Conservation (phyloP, 208 protist genomes). For the Acanthamoeba castellanii region DNA sequence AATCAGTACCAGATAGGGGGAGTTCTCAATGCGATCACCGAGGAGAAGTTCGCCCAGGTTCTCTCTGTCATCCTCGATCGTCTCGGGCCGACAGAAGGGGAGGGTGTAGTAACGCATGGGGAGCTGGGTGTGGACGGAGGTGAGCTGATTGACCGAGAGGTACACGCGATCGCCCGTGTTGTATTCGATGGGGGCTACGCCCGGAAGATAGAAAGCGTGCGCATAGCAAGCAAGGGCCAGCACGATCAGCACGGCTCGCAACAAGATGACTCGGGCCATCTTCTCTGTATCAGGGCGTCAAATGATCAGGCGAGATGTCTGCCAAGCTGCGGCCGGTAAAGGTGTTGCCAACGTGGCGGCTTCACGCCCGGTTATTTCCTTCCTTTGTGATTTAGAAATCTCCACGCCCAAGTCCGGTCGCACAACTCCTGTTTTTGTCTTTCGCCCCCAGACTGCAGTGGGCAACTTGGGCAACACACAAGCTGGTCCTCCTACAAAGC, state of each 20-base stretch:
- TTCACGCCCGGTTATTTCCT: no score
- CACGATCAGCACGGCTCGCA: background rate
- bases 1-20: constrained; percentile 90
- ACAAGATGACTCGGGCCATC: background rate
- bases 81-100: constrained; percentile 89
- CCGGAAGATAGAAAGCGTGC: constrained; percentile 83
- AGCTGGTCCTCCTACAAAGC: no score
- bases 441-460: no score
- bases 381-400: no score
- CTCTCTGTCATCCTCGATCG: constrained; percentile 83
- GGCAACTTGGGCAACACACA: no score
- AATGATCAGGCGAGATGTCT: no score
- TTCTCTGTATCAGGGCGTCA: no score
- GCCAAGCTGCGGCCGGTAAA: no score
- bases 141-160: constrained; percentile 93
- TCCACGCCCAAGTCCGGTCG: no score
- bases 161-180: constrained; percentile 44
- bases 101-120: constrained; percentile 96
- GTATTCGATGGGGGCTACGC: constrained; percentile 82
- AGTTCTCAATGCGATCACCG: constrained; percentile 95
- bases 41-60: constrained; percentile 96
- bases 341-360: no score
- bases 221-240: background rate
- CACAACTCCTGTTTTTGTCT: no score
- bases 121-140: constrained; percentile 92